phyloP scores from a whole-genome alignment of 139 green algal genomes.

The Dunaliella primolecta region DNA sequence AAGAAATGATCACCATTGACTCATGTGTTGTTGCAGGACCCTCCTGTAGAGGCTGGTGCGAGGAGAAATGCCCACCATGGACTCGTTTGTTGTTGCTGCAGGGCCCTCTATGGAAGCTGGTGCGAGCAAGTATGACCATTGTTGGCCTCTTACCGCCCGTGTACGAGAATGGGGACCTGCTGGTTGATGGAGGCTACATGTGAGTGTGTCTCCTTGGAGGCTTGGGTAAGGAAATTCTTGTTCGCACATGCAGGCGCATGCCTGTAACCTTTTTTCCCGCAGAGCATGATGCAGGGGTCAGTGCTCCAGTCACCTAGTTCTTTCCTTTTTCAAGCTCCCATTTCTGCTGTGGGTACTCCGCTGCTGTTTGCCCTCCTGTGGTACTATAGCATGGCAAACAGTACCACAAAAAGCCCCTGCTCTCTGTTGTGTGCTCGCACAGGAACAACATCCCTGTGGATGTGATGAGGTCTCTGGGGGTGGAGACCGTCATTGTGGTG shows the following conservation, averaged over 20 bases:
- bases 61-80: background rate
- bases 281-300: too few species aligned
- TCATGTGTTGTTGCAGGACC: background rate
- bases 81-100: background rate
- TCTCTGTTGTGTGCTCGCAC: background rate
- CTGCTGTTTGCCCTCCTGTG: too few species aligned
- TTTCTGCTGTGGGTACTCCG: too few species aligned
- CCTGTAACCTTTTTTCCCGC: too few species aligned
- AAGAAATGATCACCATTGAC: background rate
- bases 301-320: too few species aligned
- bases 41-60: background rate
- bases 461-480: constrained; percentile 64
- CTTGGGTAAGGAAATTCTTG: too few species aligned
- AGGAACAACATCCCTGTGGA: constrained; percentile 66
- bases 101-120: constrained; percentile 42
- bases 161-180: constrained; percentile 58
- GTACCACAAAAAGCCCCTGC: background rate
- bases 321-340: too few species aligned
- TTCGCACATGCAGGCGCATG: too few species aligned
- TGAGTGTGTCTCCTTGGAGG: too few species aligned
- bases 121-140: constrained; percentile 77
- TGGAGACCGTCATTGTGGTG: constrained; percentile 67
- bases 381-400: too few species aligned
- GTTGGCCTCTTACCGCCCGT: constrained; percentile 76
- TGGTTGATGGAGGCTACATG: constrained; percentile 77